Base-by-base conservation (phyloP, 192 early-diverging fungal species). In the Linnemannia schmuckeri region DNA sequence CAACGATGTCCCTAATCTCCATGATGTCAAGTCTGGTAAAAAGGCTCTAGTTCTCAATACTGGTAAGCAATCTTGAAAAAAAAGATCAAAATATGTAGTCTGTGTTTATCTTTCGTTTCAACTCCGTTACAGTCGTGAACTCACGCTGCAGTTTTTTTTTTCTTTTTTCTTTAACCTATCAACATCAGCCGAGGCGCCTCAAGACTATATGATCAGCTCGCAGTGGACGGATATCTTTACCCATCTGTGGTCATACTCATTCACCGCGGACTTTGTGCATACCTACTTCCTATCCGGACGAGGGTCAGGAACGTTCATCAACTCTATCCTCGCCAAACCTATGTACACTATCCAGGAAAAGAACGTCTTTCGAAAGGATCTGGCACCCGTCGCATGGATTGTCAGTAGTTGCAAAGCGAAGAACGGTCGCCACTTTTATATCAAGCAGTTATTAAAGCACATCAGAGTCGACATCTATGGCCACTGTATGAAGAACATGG, bases 321-420 rank as follows among this genome's bases (percentile, higher is more conserved):
- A 20, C 4, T n/a, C 12, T 6, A 52, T 82, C 18, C 57, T 82
- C 35, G 18, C 38, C 10, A 71, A 71, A 38, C 75, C 75, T 22
- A 35, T 61, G 49, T 55, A 63, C 61, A 72, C 75, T 9, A 42
- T 82, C 24, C 27, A 72, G 24, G 74, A 77, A 17, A 82, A 82
- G 75, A 82, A 82, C 37, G 1, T 3, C 7, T 66, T 76, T 37
- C 44, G 75, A 30, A 33, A 63, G 13, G 55, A 66, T 24, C 75
- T 82, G 13, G 88, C 76, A 8, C 88, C 88, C 1, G 46, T 89
- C 40, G 88, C 78, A 27, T 89, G 82, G 88, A 74, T 89, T 35
- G 82, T 78, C 41, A 81, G 78, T 46, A 82, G 76, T 47, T 89
- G 88, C 30, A 68, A 41, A 6, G 54, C 82, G 0, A 13, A 22